Percentiles rank a stretch among this genome's conserved stretches.
These are phyloP conservation scores for Xylaria arbuscula DNA, from an alignment of 2,329 filamentous ascomycete genomes.

Conservation along the genomic window DNA sequence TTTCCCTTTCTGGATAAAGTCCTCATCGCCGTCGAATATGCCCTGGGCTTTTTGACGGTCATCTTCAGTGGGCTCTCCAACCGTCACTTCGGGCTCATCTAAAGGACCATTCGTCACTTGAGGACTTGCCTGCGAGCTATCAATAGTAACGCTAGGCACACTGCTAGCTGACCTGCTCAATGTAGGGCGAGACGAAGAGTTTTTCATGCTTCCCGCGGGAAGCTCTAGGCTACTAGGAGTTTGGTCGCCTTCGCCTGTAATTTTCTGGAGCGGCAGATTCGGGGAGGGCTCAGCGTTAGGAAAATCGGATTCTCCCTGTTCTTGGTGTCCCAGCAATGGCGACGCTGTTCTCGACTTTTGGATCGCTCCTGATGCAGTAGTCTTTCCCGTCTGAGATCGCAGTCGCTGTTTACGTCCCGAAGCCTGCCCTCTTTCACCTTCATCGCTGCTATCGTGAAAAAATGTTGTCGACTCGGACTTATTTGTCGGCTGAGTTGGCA, in stretches of 20 bases:
- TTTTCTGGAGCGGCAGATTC: slow-evolving; percentile 41
- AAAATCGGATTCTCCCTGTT: slow-evolving; percentile 18
- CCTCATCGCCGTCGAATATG: slow-evolving; percentile 87
- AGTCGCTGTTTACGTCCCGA: slow-evolving; percentile 27
- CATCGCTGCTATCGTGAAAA: slow-evolving; percentile 64
- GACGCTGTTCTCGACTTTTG: slow-evolving; percentile 4
- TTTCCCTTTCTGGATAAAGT: slow-evolving; percentile 80
- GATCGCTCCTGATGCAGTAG: slow-evolving; percentile 24
- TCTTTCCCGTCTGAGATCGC: slow-evolving; percentile 37
- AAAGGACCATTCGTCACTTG: slow-evolving; percentile 63
- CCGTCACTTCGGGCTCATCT: slow-evolving; percentile 68
- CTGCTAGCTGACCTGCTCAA: slow-evolving; percentile 57
- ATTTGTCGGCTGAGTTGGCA: slow-evolving; percentile 42
- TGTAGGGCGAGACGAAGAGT: slow-evolving; percentile 56
- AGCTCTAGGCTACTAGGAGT: slow-evolving; percentile 47
- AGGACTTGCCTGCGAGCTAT: slow-evolving; percentile 52
- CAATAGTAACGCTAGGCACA: slow-evolving; percentile 39
- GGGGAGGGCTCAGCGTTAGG: slow-evolving; percentile 37
- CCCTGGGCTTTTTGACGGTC: slow-evolving; percentile 82
- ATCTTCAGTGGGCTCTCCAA: slow-evolving; percentile 71
- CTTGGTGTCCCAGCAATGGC: slow-evolving; percentile 1
- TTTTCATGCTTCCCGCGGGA: slow-evolving; percentile 53
- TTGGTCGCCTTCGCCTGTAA: slow-evolving; percentile 37
- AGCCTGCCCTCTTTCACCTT: slow-evolving; percentile 49
- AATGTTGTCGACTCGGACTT: slow-evolving; percentile 57